Evolutionary conservation across 805 yeast genomes (phyloP).

Genomic region (Diddensiella transvaalensis): DNA sequence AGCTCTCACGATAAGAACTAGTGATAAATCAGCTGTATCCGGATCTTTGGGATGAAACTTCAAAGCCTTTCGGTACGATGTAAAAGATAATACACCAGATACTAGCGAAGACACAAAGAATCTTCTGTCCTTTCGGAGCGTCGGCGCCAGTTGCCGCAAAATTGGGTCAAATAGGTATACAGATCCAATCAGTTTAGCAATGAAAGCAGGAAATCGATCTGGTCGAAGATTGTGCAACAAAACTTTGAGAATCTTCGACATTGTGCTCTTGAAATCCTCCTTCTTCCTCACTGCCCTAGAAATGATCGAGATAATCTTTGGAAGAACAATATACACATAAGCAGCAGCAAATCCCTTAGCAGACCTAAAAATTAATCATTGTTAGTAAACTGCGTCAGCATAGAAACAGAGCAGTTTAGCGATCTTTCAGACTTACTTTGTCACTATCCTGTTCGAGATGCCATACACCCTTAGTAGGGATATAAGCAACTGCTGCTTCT

Average conservation of each 20-base stretch:
- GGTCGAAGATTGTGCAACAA: slow-evolving; percentile 12
- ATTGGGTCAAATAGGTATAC: slow-evolving; percentile 12
- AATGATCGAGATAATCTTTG: slow-evolving; percentile 15
- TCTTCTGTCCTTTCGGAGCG: background rate
- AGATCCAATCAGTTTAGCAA: slow-evolving; percentile 17
- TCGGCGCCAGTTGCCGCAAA: slow-evolving; percentile 1
- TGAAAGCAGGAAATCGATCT: slow-evolving; percentile 21
- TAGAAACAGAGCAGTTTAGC: background rate
- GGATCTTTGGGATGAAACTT: slow-evolving; percentile 4
- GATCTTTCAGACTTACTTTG: background rate
- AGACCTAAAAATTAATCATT: slow-evolving; percentile 10
- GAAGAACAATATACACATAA: slow-evolving; percentile 19
- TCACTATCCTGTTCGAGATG: background rate
- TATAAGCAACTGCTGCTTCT: background rate
- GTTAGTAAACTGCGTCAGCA: background rate
- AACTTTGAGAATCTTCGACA: slow-evolving; percentile 11
- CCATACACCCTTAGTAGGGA: background rate
- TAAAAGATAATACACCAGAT: slow-evolving; percentile 12
- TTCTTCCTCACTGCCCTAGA: slow-evolving; percentile 12
- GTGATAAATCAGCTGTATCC: slow-evolving; percentile 21
- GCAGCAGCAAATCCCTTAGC: slow-evolving; percentile 18
- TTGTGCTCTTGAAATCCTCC: background rate
- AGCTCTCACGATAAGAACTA: slow-evolving; percentile 18
- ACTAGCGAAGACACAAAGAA: slow-evolving; percentile 16
- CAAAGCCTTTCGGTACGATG: slow-evolving; percentile 12